Percentiles rank a stretch among this genome's conserved stretches.
Conservation (phyloP, 257 asterid genomes). For the Vinca minor region DNA sequence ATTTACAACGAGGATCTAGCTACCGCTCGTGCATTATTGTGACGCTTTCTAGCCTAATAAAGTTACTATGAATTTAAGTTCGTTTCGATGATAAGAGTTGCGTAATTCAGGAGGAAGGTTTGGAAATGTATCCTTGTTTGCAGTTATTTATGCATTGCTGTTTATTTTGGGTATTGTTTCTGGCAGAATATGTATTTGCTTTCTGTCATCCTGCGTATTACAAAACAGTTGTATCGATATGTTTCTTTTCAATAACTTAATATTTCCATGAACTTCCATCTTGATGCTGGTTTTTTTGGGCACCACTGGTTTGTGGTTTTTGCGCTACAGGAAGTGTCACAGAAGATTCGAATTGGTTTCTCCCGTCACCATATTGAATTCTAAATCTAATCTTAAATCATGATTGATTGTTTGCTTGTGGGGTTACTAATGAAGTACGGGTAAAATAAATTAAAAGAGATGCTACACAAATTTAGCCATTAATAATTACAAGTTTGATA, state of each 20-base stretch:
- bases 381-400: no score
- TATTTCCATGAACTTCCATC: no score
- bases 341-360: no score
- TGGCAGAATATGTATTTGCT: background rate
- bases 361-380: no score
- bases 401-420: no score
- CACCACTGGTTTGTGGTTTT: no score
- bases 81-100: background rate
- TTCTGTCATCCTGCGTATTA: background rate
- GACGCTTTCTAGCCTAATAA: background rate
- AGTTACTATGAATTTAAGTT: slow-evolving; percentile 1
- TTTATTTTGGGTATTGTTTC: background rate
- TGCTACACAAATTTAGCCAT: no score
- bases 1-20: background rate
- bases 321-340: no score
- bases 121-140: background rate
- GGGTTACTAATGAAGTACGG: no score
- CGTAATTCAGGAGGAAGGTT: slow-evolving; percentile 1
- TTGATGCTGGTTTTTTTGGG: no score
- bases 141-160: background rate
- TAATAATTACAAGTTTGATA: no score
- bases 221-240: background rate
- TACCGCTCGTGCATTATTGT: background rate
- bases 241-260: background rate
- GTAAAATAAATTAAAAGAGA: no score